phyloP scores from a whole-genome alignment of 1,139 yeast species.

The Candida albicans region DNA sequence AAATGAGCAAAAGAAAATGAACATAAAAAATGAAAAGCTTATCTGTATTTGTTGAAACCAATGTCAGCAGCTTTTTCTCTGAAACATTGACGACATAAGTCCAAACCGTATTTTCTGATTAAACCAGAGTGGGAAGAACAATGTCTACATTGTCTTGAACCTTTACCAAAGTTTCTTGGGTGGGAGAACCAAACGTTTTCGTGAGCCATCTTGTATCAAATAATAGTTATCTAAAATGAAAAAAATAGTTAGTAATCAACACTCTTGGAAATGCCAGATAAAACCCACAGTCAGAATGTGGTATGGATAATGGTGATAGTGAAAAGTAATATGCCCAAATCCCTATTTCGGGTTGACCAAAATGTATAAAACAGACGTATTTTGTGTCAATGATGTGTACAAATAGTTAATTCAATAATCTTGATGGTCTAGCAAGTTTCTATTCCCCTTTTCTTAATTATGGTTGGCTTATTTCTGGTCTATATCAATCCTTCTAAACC shows the following conservation, averaged over 20 bases:
- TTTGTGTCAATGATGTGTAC: no score
- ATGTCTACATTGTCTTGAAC: conserved; percentile 99
- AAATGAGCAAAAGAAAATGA: no score
- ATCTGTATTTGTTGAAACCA: conserved; percentile 99
- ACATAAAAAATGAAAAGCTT: conserved; percentile 35
- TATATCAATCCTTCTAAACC: no score
- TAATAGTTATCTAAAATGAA: conserved; percentile 15
- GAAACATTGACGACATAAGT: conserved; percentile 99
- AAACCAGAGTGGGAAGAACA: conserved; percentile 99
- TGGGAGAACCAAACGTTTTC: conserved; percentile 99
- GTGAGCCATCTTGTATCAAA: conserved; percentile 85
- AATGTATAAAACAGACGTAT: no score
- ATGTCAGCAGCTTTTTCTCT: conserved; percentile 99
- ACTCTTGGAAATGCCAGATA: not conserved
- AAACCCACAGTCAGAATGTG: no score
- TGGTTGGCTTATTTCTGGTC: no score
- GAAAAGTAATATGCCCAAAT: no score
- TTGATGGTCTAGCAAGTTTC: no score
- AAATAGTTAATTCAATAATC: no score
- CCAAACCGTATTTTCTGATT: conserved; percentile 99
- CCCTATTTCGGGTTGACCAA: no score
- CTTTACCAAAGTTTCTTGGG: conserved; percentile 99
- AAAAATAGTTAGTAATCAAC: conserved; percentile 27
- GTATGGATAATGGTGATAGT: no score
- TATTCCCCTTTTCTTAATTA: no score